A percentile compares a stretch with the other conserved stretches of the same genome.
phyloP scores from a whole-genome alignment of 2,329 filamentous ascomycete species.

The Balansia obtecta region DNA sequence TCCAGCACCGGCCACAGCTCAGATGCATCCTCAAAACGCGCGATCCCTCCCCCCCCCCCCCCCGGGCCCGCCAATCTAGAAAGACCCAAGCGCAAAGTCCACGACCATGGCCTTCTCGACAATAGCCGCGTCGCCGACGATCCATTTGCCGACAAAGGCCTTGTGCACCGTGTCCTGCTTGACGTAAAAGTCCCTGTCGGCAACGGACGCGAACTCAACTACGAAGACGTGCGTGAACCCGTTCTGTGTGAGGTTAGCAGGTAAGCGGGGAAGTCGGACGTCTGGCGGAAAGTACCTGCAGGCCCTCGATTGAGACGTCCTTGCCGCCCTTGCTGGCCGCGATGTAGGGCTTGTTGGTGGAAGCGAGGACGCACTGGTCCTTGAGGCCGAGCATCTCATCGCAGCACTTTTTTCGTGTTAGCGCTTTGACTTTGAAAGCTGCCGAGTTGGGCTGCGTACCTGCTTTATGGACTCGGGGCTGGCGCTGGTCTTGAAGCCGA shows the following conservation, averaged over 20 bases:
- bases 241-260: too few relatives aligned
- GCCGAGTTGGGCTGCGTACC: too few relatives aligned
- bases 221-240: slow-evolving; percentile 60
- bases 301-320: slow-evolving; percentile 49
- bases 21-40: too few relatives aligned
- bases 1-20: background rate
- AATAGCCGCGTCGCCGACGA: background rate
- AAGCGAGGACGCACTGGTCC: slow-evolving; percentile 48
- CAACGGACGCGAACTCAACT: slow-evolving; percentile 47
- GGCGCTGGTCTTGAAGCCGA: slow-evolving; percentile 5
- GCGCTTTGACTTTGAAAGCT: too few relatives aligned
- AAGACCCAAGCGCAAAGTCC: slow-evolving; percentile 41
- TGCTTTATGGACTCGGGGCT: slow-evolving; percentile 1
- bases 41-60: too few relatives aligned
- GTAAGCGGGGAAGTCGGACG: too few relatives aligned
- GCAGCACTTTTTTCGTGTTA: slow-evolving; percentile 19
- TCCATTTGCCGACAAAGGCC: slow-evolving; percentile 43
- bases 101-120: slow-evolving; percentile 38
- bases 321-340: slow-evolving; percentile 43
- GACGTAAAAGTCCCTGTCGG: slow-evolving; percentile 59
- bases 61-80: too few relatives aligned
- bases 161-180: slow-evolving; percentile 50
- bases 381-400: slow-evolving; percentile 34
- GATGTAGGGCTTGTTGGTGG: slow-evolving; percentile 46
- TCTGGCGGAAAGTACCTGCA: too few relatives aligned